Percentiles rank a stretch among this genome's conserved stretches.
These are phyloP conservation scores for Fraxinus platypoda DNA, from an alignment of 305 asterid genomes.

Conservation along the genomic window DNA sequence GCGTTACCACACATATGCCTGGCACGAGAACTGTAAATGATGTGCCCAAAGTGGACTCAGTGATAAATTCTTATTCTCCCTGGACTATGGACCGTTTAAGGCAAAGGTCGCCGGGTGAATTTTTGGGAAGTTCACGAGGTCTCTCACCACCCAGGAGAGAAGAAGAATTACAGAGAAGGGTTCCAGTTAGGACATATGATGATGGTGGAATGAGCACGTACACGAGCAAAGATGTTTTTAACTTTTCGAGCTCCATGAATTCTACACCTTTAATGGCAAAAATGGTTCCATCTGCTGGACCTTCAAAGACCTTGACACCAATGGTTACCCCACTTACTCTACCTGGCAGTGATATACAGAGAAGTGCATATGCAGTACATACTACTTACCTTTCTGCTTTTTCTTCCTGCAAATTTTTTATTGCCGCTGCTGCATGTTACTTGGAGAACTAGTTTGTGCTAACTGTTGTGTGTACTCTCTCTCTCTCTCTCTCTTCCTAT, in stretches of 20 bases:
- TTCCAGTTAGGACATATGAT: constrained; percentile 45
- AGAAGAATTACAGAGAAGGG: constrained; percentile 46
- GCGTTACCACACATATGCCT: constrained; percentile 26
- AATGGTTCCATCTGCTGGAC: constrained; percentile 52
- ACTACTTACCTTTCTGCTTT: constrained; percentile 17
- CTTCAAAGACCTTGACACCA: constrained; percentile 46
- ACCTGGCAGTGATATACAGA: constrained; percentile 48
- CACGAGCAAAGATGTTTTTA: constrained; percentile 51
- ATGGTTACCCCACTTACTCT: constrained; percentile 36
- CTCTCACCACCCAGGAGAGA: constrained; percentile 54
- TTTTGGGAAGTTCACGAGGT: constrained; percentile 47
- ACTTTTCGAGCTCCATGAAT: constrained; percentile 49
- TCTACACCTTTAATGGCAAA: constrained; percentile 45
- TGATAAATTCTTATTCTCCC: constrained; percentile 56
- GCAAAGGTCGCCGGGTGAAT: constrained; percentile 71
- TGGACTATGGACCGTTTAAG: constrained; percentile 76
- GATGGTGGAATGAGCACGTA: constrained; percentile 48
- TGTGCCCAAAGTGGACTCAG: constrained; percentile 41
- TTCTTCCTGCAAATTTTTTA: constrained; percentile 16
- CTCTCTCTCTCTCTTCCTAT: not conserved
- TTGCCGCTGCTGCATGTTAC: constrained; percentile 2
- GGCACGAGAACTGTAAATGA: constrained; percentile 37
- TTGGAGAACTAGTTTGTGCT: constrained; percentile 11
- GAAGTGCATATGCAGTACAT: constrained; percentile 55
- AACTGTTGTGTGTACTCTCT: not conserved